These are phyloP conservation scores for Epichloe baconii DNA, from an alignment of 2,329 filamentous ascomycete species.

Conservation along the genomic window DNA sequence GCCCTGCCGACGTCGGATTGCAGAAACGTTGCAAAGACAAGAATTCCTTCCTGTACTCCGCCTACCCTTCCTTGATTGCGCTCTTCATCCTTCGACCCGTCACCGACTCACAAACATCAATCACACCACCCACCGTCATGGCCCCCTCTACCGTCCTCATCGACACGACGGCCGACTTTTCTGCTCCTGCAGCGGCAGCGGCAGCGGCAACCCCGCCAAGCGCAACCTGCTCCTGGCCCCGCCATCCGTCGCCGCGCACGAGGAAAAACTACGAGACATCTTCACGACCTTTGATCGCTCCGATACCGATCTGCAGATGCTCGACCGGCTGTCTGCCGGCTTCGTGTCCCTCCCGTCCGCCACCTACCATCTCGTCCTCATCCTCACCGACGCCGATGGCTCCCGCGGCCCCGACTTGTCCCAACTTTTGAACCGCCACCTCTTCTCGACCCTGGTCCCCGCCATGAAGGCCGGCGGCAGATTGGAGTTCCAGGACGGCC, in stretches of 20 bases:
- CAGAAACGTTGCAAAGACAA: background rate
- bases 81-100: background rate
- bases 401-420: slow-evolving; percentile 48
- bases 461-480: slow-evolving; percentile 57
- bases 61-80: too few species aligned
- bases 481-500: slow-evolving; percentile 57
- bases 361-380: slow-evolving; percentile 73
- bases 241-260: slow-evolving; percentile 76
- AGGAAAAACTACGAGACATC: slow-evolving; percentile 59
- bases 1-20: slow-evolving; percentile 3
- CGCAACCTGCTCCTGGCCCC: slow-evolving; percentile 79
- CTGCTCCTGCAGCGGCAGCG: slow-evolving; percentile 21
- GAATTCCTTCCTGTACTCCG: too few species aligned
- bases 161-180: slow-evolving; percentile 43
- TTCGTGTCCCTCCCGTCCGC: slow-evolving; percentile 62
- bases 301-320: slow-evolving; percentile 87
- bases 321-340: slow-evolving; percentile 77
- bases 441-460: slow-evolving; percentile 56
- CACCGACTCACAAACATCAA: background rate
- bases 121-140: slow-evolving; percentile 23
- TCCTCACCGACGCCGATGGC: slow-evolving; percentile 68
- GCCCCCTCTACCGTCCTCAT: slow-evolving; percentile 39
- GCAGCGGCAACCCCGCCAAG: slow-evolving; percentile 17
- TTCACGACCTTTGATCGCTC: slow-evolving; percentile 62
- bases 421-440: slow-evolving; percentile 49